These are phyloP conservation scores for Aechmea fasciata DNA, from an alignment of 176 grass and related monocot species.

Conservation along the genomic window DNA sequence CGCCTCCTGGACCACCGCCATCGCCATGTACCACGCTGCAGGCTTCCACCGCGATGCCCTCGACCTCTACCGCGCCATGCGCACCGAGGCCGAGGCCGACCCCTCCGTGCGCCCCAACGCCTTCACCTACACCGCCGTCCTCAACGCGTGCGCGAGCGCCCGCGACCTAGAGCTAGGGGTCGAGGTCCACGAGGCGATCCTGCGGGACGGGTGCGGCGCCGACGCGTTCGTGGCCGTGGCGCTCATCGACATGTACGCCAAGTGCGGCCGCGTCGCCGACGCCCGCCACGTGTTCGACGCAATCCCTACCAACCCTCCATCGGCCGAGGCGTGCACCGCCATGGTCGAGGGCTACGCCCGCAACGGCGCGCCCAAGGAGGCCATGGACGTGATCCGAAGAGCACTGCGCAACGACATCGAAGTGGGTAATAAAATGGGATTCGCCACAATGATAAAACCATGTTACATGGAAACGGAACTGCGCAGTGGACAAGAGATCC, in stretches of 20 bases:
- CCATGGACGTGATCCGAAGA: constrained; percentile 15
- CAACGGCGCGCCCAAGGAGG: constrained; percentile 6
- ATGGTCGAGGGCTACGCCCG: constrained; percentile 19
- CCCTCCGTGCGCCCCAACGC: constrained; percentile 14
- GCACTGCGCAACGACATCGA: not conserved
- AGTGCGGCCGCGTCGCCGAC: constrained; percentile 4
- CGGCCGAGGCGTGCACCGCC: constrained; percentile 17
- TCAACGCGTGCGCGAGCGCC: constrained; percentile 11
- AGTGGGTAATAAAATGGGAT: constrained; percentile 7
- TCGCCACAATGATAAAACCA: constrained; percentile 12
- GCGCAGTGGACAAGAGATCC: constrained; percentile 17
- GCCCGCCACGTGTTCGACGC: constrained; percentile 15
- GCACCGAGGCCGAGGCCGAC: not conserved
- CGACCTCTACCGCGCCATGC: constrained; percentile 8
- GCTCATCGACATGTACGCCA: constrained; percentile 22
- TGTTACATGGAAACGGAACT: constrained; percentile 13
- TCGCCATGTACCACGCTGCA: constrained; percentile 12
- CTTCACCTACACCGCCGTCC: constrained; percentile 16
- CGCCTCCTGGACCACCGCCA: constrained; percentile 18
- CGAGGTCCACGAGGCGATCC: constrained; percentile 6
- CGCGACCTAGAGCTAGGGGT: constrained; percentile 15
- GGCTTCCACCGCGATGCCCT: constrained; percentile 20
- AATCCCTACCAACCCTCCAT: not conserved
- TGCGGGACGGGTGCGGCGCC: constrained; percentile 1
- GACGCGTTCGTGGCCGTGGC: constrained; percentile 15